Conservation (phyloP, 371 early-diverging fungal species). For the Mortierella polycephala region DNA sequence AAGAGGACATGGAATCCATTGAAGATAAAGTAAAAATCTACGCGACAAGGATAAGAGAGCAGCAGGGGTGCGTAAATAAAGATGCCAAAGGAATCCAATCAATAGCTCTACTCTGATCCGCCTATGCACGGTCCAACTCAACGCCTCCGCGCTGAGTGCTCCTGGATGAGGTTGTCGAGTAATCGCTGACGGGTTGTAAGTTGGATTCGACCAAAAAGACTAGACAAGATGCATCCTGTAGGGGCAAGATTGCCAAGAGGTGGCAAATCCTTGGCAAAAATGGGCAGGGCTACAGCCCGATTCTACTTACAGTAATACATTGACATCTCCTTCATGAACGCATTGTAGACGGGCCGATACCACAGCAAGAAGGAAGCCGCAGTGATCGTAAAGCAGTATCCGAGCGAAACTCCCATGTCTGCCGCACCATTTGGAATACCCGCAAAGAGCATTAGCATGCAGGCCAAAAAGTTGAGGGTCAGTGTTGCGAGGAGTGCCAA, state of each 20-base stretch:
- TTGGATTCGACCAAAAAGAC: too few relatives aligned
- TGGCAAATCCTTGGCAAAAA: background rate
- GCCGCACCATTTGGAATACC: slow-evolving; percentile 76
- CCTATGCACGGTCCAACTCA: background rate
- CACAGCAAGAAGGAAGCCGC: slow-evolving; percentile 85
- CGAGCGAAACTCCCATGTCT: slow-evolving; percentile 81
- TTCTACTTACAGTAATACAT: slow-evolving; percentile 80
- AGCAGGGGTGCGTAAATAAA: slow-evolving; percentile 1
- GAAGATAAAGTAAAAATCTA: slow-evolving; percentile 85
- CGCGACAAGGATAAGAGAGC: slow-evolving; percentile 1
- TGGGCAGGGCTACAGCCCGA: background rate
- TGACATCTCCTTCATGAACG: slow-evolving; percentile 88
- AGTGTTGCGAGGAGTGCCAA: slow-evolving; percentile 78
- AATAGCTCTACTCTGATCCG: background rate
- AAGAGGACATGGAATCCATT: slow-evolving; percentile 87
- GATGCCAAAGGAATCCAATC: background rate
- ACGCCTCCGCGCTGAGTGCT: too few relatives aligned
- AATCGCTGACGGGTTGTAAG: too few relatives aligned
- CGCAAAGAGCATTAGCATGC: slow-evolving; percentile 74
- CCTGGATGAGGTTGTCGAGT: too few relatives aligned
- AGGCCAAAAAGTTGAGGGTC: slow-evolving; percentile 81
- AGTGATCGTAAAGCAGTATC: slow-evolving; percentile 82
- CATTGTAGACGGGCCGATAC: slow-evolving; percentile 92
- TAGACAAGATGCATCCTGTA: background rate
- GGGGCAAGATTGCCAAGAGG: background rate